phyloP scores from a whole-genome alignment of 164 flowering plant genomes.

The Magnolia officinalis region DNA sequence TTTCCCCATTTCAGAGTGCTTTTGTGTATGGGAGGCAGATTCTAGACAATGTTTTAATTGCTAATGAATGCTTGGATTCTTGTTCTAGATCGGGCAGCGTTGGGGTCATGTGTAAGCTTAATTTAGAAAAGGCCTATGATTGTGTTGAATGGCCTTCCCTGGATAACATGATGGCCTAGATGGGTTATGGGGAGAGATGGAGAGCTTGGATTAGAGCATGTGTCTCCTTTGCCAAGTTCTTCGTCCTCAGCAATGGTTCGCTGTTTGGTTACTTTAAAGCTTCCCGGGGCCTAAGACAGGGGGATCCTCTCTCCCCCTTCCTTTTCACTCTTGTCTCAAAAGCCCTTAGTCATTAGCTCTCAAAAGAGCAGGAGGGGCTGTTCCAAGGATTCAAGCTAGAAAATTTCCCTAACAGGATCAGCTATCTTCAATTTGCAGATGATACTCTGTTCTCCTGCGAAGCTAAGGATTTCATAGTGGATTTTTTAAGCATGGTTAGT shows the following conservation, averaged over 20 bases:
- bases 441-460: not conserved
- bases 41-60: not conserved
- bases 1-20: not conserved
- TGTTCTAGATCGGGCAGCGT: not conserved
- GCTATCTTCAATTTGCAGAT: not conserved
- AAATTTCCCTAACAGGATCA: not conserved
- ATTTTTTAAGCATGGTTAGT: not conserved
- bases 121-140: not conserved
- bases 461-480: not conserved
- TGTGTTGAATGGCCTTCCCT: not conserved
- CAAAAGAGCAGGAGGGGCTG: not conserved
- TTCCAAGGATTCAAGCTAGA: not conserved
- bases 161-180: not conserved
- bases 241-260: not conserved
- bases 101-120: not conserved
- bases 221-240: not conserved
- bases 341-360: not conserved
- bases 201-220: not conserved
- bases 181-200: not conserved
- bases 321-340: not conserved
- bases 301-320: not conserved
- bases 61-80: not conserved
- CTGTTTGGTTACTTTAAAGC: not conserved
- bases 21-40: not conserved
- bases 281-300: not conserved